phyloP scores from a whole-genome alignment of 768 basidiomycete species.

The Leccinum truebloodii region DNA sequence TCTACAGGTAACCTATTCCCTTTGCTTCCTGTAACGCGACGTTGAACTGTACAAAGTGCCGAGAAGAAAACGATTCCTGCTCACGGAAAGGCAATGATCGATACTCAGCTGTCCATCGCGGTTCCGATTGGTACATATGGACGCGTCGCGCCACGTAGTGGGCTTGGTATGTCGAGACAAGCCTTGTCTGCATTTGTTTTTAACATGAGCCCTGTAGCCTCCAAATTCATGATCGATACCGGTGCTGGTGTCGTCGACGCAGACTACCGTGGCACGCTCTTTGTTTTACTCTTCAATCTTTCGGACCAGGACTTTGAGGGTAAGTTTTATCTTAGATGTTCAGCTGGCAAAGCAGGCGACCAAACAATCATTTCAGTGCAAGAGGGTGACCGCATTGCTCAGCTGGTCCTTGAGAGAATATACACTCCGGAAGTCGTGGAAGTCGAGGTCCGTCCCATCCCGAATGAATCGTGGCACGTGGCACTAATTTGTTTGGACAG shows the following conservation, averaged over 20 bases:
- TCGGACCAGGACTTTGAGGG: conserved; percentile 89
- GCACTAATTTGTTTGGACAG: conserved; percentile 40
- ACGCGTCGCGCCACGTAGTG: conserved; percentile 93
- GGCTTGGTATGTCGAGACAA: conserved; percentile 67
- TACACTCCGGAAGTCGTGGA: conserved; percentile 83
- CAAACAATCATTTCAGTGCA: conserved; percentile 53
- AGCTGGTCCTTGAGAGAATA: conserved; percentile 91
- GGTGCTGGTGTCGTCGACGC: conserved; percentile 97
- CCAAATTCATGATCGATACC: conserved; percentile 97
- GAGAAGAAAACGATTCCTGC: conserved; percentile 85
- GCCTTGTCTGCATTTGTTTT: not conserved
- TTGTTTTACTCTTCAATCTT: conserved; percentile 90
- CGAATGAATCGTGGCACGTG: not conserved
- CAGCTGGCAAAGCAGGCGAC: not conserved
- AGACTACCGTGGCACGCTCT: conserved; percentile 91
- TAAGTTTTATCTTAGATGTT: conserved; percentile 28
- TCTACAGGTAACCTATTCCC: conserved; percentile 66
- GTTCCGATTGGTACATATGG: conserved; percentile 95
- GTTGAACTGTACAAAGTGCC: conserved; percentile 52
- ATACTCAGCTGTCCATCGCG: conserved; percentile 91
- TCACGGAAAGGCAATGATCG: conserved; percentile 86
- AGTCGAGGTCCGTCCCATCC: conserved; percentile 59
- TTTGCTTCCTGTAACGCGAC: not conserved
- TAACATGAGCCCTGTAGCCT: conserved; percentile 51
- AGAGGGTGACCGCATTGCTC: conserved; percentile 94